Base-by-base conservation (phyloP, 108 stramenopile species). In the Cyclostephanos tholiformis region DNA sequence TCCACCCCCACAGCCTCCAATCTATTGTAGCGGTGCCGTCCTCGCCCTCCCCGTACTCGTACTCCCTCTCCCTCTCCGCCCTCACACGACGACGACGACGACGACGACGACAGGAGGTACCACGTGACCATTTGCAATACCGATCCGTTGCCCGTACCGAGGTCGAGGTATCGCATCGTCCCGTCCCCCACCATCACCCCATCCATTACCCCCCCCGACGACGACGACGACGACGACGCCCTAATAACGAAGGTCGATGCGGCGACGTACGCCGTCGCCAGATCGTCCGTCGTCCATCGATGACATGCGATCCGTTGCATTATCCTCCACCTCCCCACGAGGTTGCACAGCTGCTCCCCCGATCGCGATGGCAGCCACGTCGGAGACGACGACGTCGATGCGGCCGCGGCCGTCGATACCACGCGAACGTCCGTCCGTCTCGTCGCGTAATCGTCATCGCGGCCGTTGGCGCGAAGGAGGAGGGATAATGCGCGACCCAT, bases 241-340 rank as follows among this genome's bases (percentile, higher is more conserved):
- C n/a, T n/a, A n/a, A n/a, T n/a, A 56, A 79, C 49, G 62, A 65
- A 74, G 16, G 76, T 74, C 10, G 81, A 76, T 36, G 76, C 75
- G 51, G 86, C 91, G 32, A 87, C 73, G 52, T 74, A 85, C 35
- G 88, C 87, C 26, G 91, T 91, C 19, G 86, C 84, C 20, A 91
- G 52, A 71, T 91, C 91, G 64, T 91, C 91, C 27, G 91, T 91
- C 25, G 88, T 88, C 87, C 88, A 91, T 53, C 91, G 80, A 69
- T 91, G 91, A 39, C 74, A 71, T 32, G 75, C 88, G 2, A 88
- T 75, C 10, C 78, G 62, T 76, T 91, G 91, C 26, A 89, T 69
- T 26, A 91, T 89, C 25, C 88, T 75, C 88, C 88, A 91, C 26
- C 49, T 35, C 20, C 88, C 90, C 12, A 85, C 77, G 6, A 91